These are phyloP conservation scores for Vicia faba DNA, from an alignment of 306 rosid species.

Conservation along the genomic window DNA sequence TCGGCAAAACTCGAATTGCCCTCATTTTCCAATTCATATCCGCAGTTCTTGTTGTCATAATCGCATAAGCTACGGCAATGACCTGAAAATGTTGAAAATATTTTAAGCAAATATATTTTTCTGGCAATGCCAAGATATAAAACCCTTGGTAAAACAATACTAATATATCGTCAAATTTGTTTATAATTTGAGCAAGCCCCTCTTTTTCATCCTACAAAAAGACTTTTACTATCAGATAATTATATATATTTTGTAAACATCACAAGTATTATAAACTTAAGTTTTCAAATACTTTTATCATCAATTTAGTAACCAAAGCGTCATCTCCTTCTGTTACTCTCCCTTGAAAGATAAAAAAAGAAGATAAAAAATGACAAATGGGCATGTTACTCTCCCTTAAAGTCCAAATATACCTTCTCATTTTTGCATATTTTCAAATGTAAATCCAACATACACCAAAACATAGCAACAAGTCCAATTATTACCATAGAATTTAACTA, in stretches of 20 bases:
- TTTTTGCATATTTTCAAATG: background rate
- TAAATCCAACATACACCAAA: background rate
- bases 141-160: background rate
- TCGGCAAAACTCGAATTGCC: constrained; percentile 72
- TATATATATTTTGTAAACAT: background rate
- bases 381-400: background rate
- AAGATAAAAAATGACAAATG: background rate
- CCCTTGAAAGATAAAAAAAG: background rate
- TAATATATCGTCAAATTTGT: background rate
- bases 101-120: constrained; percentile 31
- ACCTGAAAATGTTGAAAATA: constrained; percentile 57
- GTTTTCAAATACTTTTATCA: background rate
- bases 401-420: constrained; percentile 3
- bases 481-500: no score
- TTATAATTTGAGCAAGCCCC: background rate
- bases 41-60: constrained; percentile 63
- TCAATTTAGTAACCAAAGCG: background rate
- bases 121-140: background rate
- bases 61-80: constrained; percentile 81
- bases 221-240: background rate
- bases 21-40: constrained; percentile 89
- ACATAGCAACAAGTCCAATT: background rate
- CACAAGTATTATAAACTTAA: background rate
- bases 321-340: constrained; percentile 1
- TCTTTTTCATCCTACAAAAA: background rate